Evolutionary conservation across 1,284 basidiomycete species (phyloP).

Genomic region (Sutorius eximius): DNA sequence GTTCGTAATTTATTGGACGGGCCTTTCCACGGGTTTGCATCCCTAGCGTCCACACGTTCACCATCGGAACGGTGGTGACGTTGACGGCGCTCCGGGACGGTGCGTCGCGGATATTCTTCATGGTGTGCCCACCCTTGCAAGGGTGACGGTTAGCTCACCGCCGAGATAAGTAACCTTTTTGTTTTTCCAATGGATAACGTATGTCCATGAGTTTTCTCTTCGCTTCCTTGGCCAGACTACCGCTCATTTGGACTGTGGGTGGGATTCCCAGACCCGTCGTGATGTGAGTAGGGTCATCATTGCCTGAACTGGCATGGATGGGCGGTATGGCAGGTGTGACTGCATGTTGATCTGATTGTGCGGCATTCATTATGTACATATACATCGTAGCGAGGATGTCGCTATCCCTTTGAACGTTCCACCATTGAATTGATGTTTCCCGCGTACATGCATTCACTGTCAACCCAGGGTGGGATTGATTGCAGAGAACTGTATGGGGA

Average conservation of each 20-base stretch:
- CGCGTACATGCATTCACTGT: too few relatives aligned
- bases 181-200: conserved; percentile 14
- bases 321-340: too few relatives aligned
- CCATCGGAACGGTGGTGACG: neutral
- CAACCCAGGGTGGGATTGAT: neutral
- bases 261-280: neutral
- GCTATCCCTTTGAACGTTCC: too few relatives aligned
- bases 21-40: conserved; percentile 18
- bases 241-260: neutral
- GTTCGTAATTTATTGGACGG: neutral
- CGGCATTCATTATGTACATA: neutral
- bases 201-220: neutral
- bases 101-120: neutral
- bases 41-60: conserved; percentile 12
- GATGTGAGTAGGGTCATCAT: too few relatives aligned
- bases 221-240: neutral
- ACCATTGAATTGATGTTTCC: neutral
- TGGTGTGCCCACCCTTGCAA: neutral
- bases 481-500: neutral
- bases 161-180: neutral
- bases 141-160: neutral
- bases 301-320: neutral
- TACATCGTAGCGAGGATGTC: neutral
- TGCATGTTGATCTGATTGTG: too few relatives aligned
- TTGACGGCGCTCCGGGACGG: neutral